Evolutionary conservation across 148 eudicot species (phyloP).

Genomic region (Camellia lanceoleosa): DNA sequence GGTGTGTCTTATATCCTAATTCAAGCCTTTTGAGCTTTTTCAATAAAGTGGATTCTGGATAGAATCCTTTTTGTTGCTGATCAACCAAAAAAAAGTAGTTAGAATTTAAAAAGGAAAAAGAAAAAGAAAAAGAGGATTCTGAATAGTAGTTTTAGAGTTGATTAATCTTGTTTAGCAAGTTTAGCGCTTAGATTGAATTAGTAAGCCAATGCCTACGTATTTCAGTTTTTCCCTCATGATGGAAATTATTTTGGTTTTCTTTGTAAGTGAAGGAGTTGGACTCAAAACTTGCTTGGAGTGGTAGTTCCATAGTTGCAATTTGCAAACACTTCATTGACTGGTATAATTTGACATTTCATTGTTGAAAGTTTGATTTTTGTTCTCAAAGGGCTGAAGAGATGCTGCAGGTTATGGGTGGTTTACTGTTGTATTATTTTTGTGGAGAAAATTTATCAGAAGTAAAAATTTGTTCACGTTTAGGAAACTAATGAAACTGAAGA

Average conservation of each 20-base stretch:
- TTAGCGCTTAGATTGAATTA: neutral
- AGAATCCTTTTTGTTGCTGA: neutral
- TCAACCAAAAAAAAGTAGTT: no score
- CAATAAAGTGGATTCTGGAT: neutral
- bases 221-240: neutral
- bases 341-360: neutral
- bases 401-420: neutral
- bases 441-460: neutral
- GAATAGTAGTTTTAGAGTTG: neutral
- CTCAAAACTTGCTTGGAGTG: neutral
- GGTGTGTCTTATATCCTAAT: neutral
- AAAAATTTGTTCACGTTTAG: neutral
- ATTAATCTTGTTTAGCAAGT: neutral
- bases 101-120: no score
- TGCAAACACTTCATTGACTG: neutral
- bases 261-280: neutral
- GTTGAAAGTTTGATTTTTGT: neutral
- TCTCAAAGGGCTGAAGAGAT: neutral
- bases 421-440: neutral
- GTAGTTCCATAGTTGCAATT: no score
- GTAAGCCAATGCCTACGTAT: neutral
- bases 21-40: neutral
- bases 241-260: neutral
- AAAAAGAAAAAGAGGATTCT: neutral
- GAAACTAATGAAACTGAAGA: neutral